These are phyloP conservation scores for Tricholoma matsutake DNA, from an alignment of 768 basidiomycete species.

Conservation along the genomic window DNA sequence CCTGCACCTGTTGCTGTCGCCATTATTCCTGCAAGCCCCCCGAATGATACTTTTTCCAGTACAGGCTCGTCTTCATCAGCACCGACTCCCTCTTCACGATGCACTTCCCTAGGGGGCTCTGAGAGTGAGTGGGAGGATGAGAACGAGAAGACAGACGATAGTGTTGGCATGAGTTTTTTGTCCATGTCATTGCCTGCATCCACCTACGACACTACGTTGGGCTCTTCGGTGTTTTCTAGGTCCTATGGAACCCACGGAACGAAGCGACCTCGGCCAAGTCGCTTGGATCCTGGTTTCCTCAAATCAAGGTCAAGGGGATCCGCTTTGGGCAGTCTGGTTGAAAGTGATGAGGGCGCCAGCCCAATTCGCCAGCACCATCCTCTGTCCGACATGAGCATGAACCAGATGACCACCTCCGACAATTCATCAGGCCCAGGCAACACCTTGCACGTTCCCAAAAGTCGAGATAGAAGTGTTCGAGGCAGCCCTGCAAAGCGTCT, in stretches of 20 bases:
- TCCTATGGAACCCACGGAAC: slow-evolving; percentile 28
- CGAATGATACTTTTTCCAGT: slow-evolving; percentile 19
- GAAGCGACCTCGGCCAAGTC: slow-evolving; percentile 59
- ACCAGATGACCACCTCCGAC: slow-evolving; percentile 38
- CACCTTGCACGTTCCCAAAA: slow-evolving; percentile 37
- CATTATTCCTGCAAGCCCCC: slow-evolving; percentile 44
- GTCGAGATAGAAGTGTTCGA: slow-evolving; percentile 29
- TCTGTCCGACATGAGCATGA: slow-evolving; percentile 68
- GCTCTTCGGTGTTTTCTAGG: slow-evolving; percentile 22
- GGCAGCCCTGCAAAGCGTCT: slow-evolving; percentile 50
- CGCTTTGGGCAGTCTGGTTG: slow-evolving; percentile 60
- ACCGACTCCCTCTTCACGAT: slow-evolving; percentile 36
- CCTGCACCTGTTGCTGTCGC: slow-evolving; percentile 31
- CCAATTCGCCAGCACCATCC: slow-evolving; percentile 38
- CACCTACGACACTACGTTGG: slow-evolving; percentile 22
- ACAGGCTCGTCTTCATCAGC: slow-evolving; percentile 23
- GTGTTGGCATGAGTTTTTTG: slow-evolving; percentile 54
- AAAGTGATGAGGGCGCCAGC: slow-evolving; percentile 60
- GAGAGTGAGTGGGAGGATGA: slow-evolving; percentile 93
- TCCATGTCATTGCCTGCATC: slow-evolving; percentile 41
- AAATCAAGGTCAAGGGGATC: slow-evolving; percentile 46
- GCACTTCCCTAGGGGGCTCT: slow-evolving; percentile 55
- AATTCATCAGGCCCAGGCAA: slow-evolving; percentile 27
- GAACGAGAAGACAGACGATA: slow-evolving; percentile 80
- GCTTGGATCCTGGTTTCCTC: slow-evolving; percentile 69